Evolutionary conservation across 371 early-diverging fungal genomes (phyloP), one percentile per base, ranked within the genome.

Genomic region (Apophysomyces trapeziformis): DNA sequence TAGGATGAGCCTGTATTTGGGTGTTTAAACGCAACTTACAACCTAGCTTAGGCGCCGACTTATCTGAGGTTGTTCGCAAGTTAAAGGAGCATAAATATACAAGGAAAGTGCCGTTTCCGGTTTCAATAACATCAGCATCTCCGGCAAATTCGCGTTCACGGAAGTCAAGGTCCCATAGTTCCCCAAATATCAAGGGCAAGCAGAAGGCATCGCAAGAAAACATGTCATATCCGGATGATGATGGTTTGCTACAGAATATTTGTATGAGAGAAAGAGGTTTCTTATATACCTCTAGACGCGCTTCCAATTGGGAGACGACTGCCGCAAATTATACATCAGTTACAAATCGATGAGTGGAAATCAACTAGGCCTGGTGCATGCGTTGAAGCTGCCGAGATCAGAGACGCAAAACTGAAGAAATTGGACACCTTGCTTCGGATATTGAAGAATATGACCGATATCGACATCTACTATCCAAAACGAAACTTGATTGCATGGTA

Each of bases 381-480:
- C 1, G 37, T 64, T 4, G 59, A 69, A 18, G 65, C 70, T 36
- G 38, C 58, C 16, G 58, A 57, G 1, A 59, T 71, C 13, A 80
- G 77, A 65, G 78, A 76, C 16, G 68, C 77, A 5, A 78, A 78
- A 41, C 16, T 80, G 60, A 73, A 73, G 41, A 77, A 78, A 45
- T 50, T 83, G 5, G 75, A 78, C 26, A 68, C 65, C 8, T 65
- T 83, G 16, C 46, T 78, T 39, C 69, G 79, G 26, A 78, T 83
- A 41, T 68, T 83, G 58, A 78, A 80, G 26, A 83, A 77, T 36
- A 78, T 80, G 14, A 69, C 77, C 1, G 79, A 77, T 35, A 77
- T 79, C 57, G 75, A 75, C 18, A 61, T 63, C 0, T 69, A 80
- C 69, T 74, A 67, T 63, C 74, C 77, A 39, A 78, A 80, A 57